Percentiles rank a stretch among this genome's conserved stretches.
These are phyloP conservation scores for Rubroshorea leprosula DNA, from an alignment of 345 rosid species.

Conservation along the genomic window DNA sequence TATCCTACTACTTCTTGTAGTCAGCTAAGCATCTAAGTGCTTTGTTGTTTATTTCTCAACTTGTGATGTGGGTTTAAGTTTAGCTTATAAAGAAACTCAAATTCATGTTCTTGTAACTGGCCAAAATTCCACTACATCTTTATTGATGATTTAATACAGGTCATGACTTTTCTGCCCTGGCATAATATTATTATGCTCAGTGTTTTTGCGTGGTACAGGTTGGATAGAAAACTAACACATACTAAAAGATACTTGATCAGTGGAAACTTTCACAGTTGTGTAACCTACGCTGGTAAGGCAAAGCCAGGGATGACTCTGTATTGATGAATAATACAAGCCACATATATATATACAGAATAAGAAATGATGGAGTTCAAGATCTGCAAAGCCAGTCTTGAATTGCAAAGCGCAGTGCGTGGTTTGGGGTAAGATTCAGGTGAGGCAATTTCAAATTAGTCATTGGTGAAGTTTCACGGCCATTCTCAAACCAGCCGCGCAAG, in stretches of 20 bases:
- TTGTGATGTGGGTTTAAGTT: neutral
- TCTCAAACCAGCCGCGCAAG: conserved; percentile 50
- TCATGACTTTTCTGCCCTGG: neutral
- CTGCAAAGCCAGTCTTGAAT: conserved; percentile 80
- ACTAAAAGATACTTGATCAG: neutral
- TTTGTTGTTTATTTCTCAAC: neutral
- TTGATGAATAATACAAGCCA: neutral
- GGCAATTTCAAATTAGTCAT: conserved; percentile 64
- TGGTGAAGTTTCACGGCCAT: conserved; percentile 56
- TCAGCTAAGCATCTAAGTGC: neutral
- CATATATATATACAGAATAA: conserved; percentile 3
- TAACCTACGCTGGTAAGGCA: too few relatives aligned
- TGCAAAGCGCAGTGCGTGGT: conserved; percentile 51
- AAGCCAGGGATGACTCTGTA: too few relatives aligned
- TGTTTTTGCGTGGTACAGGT: too few relatives aligned
- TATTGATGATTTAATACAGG: too few relatives aligned
- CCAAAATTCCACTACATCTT: neutral
- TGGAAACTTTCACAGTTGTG: too few relatives aligned
- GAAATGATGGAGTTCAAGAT: conserved; percentile 21
- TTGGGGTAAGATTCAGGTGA: conserved; percentile 55
- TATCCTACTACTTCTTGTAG: neutral
- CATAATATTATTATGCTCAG: neutral
- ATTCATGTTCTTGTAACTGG: neutral
- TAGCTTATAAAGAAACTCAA: neutral
- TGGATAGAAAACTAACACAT: too few relatives aligned